Evolutionary conservation across 345 rosid species (phyloP), one percentile per base, ranked within the genome.

Genomic region (Lepidium africanum): DNA sequence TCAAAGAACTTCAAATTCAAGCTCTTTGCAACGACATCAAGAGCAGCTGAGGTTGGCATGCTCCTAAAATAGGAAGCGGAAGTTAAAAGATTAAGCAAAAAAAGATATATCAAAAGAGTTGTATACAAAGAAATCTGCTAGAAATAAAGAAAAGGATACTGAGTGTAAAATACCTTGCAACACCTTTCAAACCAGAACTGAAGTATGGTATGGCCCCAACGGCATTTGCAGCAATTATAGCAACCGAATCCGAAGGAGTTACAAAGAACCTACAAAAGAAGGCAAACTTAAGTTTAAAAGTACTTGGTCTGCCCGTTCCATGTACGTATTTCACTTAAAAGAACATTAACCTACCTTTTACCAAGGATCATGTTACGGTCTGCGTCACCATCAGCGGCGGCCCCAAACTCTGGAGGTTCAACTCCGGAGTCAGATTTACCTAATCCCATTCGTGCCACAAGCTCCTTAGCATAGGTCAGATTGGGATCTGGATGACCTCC

Each of bases 381-480:
- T 30, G 99, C 99, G 84, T 95, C 99, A 79, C 98, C 99, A 79
- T 95, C 99, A 82, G 98, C 87, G 72, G 99, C 99, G 16, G 99
- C 98, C 58, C 99, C 98, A 82, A 95, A 91, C 68, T 95, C 99
- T 52, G 99, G 99, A 9, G 88, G 94, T 74, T 91, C 98, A 73
- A 42, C 85, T 58, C 76, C 82, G 41, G 88, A 58, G 71, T 65
- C 71, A 9, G 96, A 85, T 78, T 95, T 89, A 62, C 94, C 79
- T 82, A 91, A 82, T 70, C 99, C 99, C 99, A 95, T 87, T 19
- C 92, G 83, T 75, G 78, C 89, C 70, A 91, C 99, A 80, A 95
- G 81, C 79, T 87, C 98, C 82, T 91, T 91, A 43, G 98, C 99
- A 73, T 95, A 95, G 56, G 99, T 95, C 75, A 95, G 82, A 80